Evolutionary conservation across 441 rosid genomes (phyloP).

Genomic region (Adansonia madagascariensis): DNA sequence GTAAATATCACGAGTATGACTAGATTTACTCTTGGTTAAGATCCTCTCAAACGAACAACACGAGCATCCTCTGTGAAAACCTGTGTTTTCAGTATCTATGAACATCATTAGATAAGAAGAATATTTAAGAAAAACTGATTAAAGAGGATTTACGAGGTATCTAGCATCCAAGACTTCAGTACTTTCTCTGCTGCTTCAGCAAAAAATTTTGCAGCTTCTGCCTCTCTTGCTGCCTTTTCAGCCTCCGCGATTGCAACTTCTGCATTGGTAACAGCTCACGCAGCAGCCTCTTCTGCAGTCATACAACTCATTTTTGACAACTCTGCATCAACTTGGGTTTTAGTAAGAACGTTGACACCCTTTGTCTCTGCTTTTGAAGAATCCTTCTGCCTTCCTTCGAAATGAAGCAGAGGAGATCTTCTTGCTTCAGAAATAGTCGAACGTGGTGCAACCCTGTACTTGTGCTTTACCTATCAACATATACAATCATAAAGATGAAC

Average conservation of each 20-base stretch:
- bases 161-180: slow-evolving; percentile 55
- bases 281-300: slow-evolving; percentile 88
- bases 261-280: slow-evolving; percentile 89
- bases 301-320: slow-evolving; percentile 64
- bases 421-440: slow-evolving; percentile 44
- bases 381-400: slow-evolving; percentile 67
- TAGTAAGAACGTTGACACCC: slow-evolving; percentile 44
- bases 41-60: background rate
- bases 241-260: slow-evolving; percentile 91
- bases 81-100: slow-evolving; percentile 3
- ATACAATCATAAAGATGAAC: slow-evolving; percentile 26
- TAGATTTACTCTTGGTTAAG: background rate
- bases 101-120: background rate
- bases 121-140: slow-evolving; percentile 19
- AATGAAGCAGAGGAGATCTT: slow-evolving; percentile 40
- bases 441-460: slow-evolving; percentile 54
- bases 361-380: slow-evolving; percentile 49
- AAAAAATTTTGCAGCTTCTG: slow-evolving; percentile 87
- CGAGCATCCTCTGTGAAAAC: slow-evolving; percentile 9
- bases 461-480: slow-evolving; percentile 62
- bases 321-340: slow-evolving; percentile 60
- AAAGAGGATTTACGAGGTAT: slow-evolving; percentile 53
- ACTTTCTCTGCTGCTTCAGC: slow-evolving; percentile 85
- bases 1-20: slow-evolving; percentile 12
- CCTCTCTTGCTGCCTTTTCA: slow-evolving; percentile 92